phyloP scores from a whole-genome alignment of 768 basidiomycete species.

The Russula vinacea region DNA sequence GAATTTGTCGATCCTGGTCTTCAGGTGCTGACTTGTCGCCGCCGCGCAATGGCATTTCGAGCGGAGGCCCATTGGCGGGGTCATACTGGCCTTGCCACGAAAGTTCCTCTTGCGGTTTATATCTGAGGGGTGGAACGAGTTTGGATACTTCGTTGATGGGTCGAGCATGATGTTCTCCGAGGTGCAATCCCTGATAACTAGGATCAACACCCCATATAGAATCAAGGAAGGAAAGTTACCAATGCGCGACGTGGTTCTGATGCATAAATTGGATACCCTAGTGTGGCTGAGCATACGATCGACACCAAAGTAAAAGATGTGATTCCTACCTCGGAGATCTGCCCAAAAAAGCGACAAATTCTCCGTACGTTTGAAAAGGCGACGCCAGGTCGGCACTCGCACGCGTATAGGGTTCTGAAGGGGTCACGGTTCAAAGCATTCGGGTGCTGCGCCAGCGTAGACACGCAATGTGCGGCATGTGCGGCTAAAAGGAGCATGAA shows the following conservation, averaged over 20 bases:
- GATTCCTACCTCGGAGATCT: conserved; percentile 20
- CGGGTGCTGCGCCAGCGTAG: conserved; percentile 39
- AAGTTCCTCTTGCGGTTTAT: conserved; percentile 29
- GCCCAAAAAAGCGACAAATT: conserved; percentile 30
- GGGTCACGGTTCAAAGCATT: conserved; percentile 53
- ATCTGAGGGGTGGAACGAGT: conserved; percentile 34
- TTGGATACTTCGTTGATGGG: conserved; percentile 31
- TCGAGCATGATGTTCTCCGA: conserved; percentile 34
- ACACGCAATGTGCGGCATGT: conserved; percentile 62
- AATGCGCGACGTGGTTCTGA: conserved; percentile 30
- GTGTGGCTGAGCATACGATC: too few relatives aligned
- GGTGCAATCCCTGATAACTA: conserved; percentile 9
- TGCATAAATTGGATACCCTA: too few relatives aligned
- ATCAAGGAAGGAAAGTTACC: conserved; percentile 25
- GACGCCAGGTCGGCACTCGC: conserved; percentile 18
- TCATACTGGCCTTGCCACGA: conserved; percentile 31
- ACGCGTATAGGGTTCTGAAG: conserved; percentile 34
- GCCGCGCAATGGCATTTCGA: conserved; percentile 37
- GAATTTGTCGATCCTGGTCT: too few relatives aligned
- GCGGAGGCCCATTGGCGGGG: conserved; percentile 31
- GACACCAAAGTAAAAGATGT: too few relatives aligned
- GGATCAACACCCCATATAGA: not conserved
- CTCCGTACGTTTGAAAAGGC: conserved; percentile 30
- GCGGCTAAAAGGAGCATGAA: conserved; percentile 57
- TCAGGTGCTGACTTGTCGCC: too few relatives aligned